A percentile compares a stretch with the other conserved stretches of the same genome.
Conservation (phyloP, 2,329 filamentous ascomycete species). For the Periconia digitata region DNA sequence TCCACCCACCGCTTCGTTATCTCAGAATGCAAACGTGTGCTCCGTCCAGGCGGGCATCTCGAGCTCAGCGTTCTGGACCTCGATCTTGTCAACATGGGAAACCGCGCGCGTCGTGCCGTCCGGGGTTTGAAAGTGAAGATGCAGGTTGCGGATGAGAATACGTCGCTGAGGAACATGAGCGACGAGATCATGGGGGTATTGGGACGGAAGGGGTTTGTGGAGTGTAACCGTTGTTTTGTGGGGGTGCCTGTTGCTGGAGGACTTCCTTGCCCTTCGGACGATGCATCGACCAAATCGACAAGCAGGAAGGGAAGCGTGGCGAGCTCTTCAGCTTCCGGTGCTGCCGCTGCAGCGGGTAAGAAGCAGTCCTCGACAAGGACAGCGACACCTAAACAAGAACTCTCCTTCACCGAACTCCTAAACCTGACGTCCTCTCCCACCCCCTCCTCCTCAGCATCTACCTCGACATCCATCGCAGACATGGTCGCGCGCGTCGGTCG, state of each 20-base stretch:
- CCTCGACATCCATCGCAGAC: constrained; percentile 86
- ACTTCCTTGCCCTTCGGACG: constrained; percentile 35
- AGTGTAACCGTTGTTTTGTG: constrained; percentile 74
- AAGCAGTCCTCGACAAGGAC: constrained; percentile 9
- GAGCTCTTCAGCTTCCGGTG: no score
- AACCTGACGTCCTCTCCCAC: constrained; percentile 29
- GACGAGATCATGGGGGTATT: constrained; percentile 65
- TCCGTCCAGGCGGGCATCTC: constrained; percentile 77
- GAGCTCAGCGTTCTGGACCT: constrained; percentile 77
- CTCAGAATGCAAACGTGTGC: constrained; percentile 73
- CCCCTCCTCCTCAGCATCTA: no score
- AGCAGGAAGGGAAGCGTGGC: constrained; percentile 32
- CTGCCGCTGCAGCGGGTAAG: no score
- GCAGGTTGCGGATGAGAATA: constrained; percentile 60
- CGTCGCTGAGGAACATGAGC: constrained; percentile 59
- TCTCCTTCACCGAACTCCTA: constrained; percentile 42
- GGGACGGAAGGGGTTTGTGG: constrained; percentile 68
- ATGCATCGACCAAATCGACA: constrained; percentile 23
- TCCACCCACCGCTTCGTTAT: constrained; percentile 70
- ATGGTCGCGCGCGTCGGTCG: constrained; percentile 90
- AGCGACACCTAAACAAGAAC: constrained; percentile 26
- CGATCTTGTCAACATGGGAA: constrained; percentile 82
- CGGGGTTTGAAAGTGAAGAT: constrained; percentile 72
- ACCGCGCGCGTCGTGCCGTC: constrained; percentile 66
- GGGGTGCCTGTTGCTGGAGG: constrained; percentile 69